Evolutionary conservation across 352 stramenopile genomes (phyloP).

Genomic region (Pythium grandisporangium): DNA sequence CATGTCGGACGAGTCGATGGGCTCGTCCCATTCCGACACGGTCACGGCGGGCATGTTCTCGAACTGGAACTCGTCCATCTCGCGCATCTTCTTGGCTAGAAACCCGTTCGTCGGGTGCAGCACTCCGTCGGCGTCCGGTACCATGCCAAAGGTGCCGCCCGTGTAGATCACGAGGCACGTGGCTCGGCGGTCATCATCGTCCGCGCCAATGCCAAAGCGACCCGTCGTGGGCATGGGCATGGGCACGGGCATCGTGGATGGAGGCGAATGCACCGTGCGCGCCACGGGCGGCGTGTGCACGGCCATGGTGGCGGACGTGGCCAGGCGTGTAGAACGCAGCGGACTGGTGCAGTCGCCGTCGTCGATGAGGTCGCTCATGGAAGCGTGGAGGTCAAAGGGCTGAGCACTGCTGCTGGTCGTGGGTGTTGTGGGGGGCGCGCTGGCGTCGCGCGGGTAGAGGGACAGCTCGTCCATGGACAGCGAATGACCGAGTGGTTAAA

Average conservation of each 20-base stretch:
- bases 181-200: conserved; percentile 23
- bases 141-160: conserved; percentile 89
- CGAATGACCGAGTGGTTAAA: too few species aligned
- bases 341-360: too few species aligned
- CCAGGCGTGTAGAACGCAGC: too few species aligned
- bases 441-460: too few species aligned
- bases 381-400: too few species aligned
- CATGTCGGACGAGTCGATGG: conserved; percentile 90
- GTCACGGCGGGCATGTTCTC: conserved; percentile 74
- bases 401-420: too few species aligned
- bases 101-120: conserved; percentile 83
- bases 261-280: too few species aligned
- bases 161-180: conserved; percentile 87
- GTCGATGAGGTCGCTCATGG: too few species aligned
- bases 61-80: conserved; percentile 85
- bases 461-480: too few species aligned
- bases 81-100: conserved; percentile 76
- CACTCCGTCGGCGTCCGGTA: conserved; percentile 58
- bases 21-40: conserved; percentile 64
- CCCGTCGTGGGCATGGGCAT: conserved; percentile 4
- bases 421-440: too few species aligned
- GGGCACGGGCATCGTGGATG: conserved; percentile 6
- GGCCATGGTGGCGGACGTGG: too few species aligned
- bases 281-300: too few species aligned
- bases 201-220: not conserved